Base-by-base conservation (phyloP, 1,284 basidiomycete species). In the Ganoderma sp. region DNA sequence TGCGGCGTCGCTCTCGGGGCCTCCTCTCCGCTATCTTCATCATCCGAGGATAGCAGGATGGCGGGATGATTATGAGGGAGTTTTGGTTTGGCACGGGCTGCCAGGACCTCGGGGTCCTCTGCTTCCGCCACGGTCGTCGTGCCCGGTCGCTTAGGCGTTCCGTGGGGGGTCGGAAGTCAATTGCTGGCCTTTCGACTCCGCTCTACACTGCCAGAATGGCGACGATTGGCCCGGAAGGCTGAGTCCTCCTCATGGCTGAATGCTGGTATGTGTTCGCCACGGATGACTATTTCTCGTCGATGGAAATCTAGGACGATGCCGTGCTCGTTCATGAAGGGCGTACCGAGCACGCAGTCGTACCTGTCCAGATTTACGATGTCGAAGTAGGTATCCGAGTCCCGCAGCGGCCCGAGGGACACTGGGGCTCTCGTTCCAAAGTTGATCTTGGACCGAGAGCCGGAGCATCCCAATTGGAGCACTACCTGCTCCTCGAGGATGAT, bases 291-390 rank as follows among this genome's bases (percentile, higher is more conserved):
- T 2, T 28, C 57, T 19, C 73, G 42, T 3, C 66, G 58, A 28
- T 73, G 59, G 62, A 81, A 78, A 63, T 79, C 77, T 0, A 81
- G 59, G 2, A 70, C 25, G 2, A 79, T 71, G 3, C 73, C 66
- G 60, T 76, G 65, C 54, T 72, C 54, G 9, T 61, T 45, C 64
- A 79, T 73, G 70, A 78, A 80, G 3, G 75, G 74, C 0, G 77
- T 76, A 2, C 79, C 79, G 0, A 81, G 66, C 1, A 81, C 73
- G 0, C 73, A 61, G 60, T 81, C 78, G 64, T 80, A 80, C 0
- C 71, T 63, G 61, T 79, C 79, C 0, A 80, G 37, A 64, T 81
- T 79, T 0, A 75, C n/a, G n/a, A n/a, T n/a, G n/a, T n/a, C n/a
- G n/a, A n/a, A n/a, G n/a, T n/a, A n/a, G n/a, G n/a, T n/a, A n/a